Evolutionary conservation across 495 filamentous ascomycete species (phyloP), one percentile per base, ranked within the genome.

Genomic region (Apiosordaria backusii): DNA sequence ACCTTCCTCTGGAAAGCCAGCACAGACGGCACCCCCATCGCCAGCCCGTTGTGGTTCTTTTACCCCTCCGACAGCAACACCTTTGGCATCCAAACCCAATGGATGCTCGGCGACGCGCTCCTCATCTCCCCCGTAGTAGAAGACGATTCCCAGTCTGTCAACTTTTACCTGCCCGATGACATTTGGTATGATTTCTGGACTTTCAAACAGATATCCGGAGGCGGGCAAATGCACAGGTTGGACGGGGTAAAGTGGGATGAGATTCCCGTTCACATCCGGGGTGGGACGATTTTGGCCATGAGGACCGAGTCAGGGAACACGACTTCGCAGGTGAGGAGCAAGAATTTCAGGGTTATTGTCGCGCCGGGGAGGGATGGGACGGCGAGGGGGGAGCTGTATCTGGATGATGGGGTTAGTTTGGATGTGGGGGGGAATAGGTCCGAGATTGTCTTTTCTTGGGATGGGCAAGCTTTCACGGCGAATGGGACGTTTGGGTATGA

Each of bases 111-210:
- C 1, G 81, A 86, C 3, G 80, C 82, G 19, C 72, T 96, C 61
- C 80, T 94, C 19, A 84, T 96, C 29, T 82, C 81, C 2, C 92
- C 92, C 0, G 92, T 96, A 4, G 87, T 83, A 0, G 84, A 86
- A 3, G 80, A 88, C 60, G 83, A 87, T 53, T 74, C 77, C 50
- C 89, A 85, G 0, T 80, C 80, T 22, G 89, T 92, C 3, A 77
- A 80, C 1, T 85, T 89, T 50, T 94, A 94, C 77, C 81, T 96
- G 54, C 90, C 92, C 16, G 22, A 58, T 7, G 90, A 89, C 70
- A 71, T 86, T 64, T 93, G 90, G 79, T 95, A 93, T 78, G 90
- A 93, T 74, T 92, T 86, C 80, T 87, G 84, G 77, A 91, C 89
- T 0, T 80, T 83, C 52, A 74, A 79, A 52, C 69, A 75, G 3